Evolutionary conservation across 2,329 filamentous ascomycete species (phyloP).

Genomic region (Raffaelea arxii): DNA sequence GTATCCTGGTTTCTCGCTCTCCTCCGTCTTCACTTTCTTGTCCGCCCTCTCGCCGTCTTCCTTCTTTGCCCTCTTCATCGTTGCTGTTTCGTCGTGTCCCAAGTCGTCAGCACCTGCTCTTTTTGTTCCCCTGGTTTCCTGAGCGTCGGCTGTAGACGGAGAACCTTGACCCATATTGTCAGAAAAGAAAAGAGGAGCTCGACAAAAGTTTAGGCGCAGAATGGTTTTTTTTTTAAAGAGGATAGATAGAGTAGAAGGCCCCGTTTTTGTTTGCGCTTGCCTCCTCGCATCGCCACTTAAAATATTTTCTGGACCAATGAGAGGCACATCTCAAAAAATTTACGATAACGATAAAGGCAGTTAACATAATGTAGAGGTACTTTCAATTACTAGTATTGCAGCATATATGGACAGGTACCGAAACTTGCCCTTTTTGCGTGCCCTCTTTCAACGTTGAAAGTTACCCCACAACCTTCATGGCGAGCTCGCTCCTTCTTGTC

Average conservation of each 20-base stretch:
- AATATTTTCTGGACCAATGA: conserved; percentile 7
- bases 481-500: too few relatives aligned
- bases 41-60: conserved; percentile 9
- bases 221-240: too few relatives aligned
- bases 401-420: too few relatives aligned
- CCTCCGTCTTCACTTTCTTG: background rate
- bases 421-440: too few relatives aligned
- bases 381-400: too few relatives aligned
- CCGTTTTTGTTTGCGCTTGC: too few relatives aligned
- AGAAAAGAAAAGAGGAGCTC: background rate
- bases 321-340: conserved; percentile 1
- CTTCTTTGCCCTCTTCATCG: conserved; percentile 21
- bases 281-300: conserved; percentile 7
- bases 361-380: background rate
- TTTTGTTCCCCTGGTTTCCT: background rate
- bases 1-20: conserved; percentile 21
- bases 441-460: too few relatives aligned
- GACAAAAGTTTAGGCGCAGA: conserved; percentile 1
- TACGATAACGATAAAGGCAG: conserved; percentile 4
- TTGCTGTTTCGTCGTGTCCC: background rate
- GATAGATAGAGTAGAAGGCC: too few relatives aligned
- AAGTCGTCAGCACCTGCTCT: background rate
- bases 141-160: too few relatives aligned
- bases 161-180: too few relatives aligned
- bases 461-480: too few relatives aligned